Evolutionary conservation across 2,329 filamentous ascomycete species (phyloP).

Genomic region (Fusarium incarnatum): DNA sequence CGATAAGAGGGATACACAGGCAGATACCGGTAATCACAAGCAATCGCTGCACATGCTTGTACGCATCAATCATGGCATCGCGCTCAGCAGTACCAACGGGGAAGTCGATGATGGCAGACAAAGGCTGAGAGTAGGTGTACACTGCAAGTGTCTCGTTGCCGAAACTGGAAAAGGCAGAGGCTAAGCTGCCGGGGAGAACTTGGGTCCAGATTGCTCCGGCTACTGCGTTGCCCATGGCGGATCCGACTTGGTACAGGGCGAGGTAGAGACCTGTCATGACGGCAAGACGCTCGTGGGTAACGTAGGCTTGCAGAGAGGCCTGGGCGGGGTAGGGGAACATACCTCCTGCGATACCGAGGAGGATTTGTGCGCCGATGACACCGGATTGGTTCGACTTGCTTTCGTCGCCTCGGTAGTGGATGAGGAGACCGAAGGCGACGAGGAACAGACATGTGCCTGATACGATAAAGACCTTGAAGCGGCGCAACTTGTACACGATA

Average conservation of each 20-base stretch:
- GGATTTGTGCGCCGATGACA: constrained; percentile 70
- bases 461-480: constrained; percentile 73
- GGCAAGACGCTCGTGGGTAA: constrained; percentile 66
- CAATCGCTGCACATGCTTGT: constrained; percentile 60
- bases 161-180: constrained; percentile 49
- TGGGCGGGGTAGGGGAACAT: constrained; percentile 67
- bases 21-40: constrained; percentile 63
- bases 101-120: constrained; percentile 50
- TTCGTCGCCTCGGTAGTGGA: constrained; percentile 69
- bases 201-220: constrained; percentile 74
- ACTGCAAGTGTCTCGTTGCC: constrained; percentile 54
- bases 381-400: constrained; percentile 60
- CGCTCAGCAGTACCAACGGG: constrained; percentile 59
- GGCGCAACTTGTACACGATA: constrained; percentile 67
- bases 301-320: constrained; percentile 57
- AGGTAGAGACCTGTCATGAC: constrained; percentile 73
- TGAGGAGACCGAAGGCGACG: constrained; percentile 74
- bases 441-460: constrained; percentile 69
- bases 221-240: constrained; percentile 68
- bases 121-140: constrained; percentile 53
- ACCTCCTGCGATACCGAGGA: constrained; percentile 72
- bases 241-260: constrained; percentile 72
- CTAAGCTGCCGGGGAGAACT: constrained; percentile 61
- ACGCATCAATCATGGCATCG: constrained; percentile 56
- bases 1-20: constrained; percentile 61